These are phyloP conservation scores for Zopfochytrium polystomum DNA, from an alignment of 371 early-diverging fungal species.

Conservation along the genomic window DNA sequence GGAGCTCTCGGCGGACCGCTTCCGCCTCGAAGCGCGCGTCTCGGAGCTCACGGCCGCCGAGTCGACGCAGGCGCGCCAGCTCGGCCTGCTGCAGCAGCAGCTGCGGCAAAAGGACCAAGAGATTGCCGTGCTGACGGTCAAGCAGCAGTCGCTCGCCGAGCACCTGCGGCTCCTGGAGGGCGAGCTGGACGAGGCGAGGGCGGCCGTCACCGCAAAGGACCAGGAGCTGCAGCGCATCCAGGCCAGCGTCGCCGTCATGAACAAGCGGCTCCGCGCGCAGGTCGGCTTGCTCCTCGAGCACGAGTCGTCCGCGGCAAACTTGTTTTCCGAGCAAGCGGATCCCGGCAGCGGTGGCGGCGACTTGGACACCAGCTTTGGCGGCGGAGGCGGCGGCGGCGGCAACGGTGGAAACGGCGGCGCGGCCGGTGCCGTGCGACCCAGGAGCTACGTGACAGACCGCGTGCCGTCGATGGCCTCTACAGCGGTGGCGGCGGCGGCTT, in stretches of 20 bases:
- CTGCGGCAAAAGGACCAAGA: constrained; percentile 42
- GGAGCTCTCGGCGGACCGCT: constrained; percentile 32
- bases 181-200: constrained; percentile 34
- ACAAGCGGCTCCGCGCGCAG: constrained; percentile 30
- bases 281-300: constrained; percentile 34
- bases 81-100: constrained; percentile 30
- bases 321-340: too few species aligned
- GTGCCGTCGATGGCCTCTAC: too few species aligned
- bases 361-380: too few species aligned
- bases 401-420: too few species aligned
- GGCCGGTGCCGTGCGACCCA: too few species aligned
- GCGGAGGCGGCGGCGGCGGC: too few species aligned
- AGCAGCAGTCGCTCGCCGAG: constrained; percentile 35
- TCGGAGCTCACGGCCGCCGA: constrained; percentile 39
- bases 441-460: too few species aligned
- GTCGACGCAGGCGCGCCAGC: constrained; percentile 27
- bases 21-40: constrained; percentile 37
- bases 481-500: too few species aligned
- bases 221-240: constrained; percentile 35
- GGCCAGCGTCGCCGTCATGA: constrained; percentile 33
- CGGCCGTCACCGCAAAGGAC: constrained; percentile 21
- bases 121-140: constrained; percentile 16
- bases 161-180: constrained; percentile 36
- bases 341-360: too few species aligned
- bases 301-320: constrained; percentile 7